phyloP scores from a whole-genome alignment of 345 rosid species.

The Moricandia arvensis region DNA sequence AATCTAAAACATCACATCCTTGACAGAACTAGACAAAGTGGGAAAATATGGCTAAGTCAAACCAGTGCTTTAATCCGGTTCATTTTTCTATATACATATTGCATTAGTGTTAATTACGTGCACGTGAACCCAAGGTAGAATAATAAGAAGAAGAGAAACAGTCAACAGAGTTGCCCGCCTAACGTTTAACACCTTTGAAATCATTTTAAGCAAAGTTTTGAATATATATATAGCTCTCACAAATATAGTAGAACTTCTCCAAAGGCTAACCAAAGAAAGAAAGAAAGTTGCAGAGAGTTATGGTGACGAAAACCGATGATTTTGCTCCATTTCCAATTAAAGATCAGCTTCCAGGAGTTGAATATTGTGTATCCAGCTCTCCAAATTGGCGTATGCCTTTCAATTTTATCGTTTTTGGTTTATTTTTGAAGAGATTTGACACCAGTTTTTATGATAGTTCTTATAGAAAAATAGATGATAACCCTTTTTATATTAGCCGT shows the following conservation, averaged over 20 bases:
- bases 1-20: conserved; percentile 3
- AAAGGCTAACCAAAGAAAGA: background rate
- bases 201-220: conserved; percentile 17
- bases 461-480: too few relatives aligned
- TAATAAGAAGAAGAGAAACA: background rate
- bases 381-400: conserved; percentile 71
- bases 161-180: conserved; percentile 42
- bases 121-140: conserved; percentile 27
- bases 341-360: conserved; percentile 88
- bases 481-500: background rate
- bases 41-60: conserved; percentile 2
- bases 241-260: background rate
- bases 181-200: conserved; percentile 22
- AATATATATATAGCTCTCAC: background rate
- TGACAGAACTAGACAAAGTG: background rate
- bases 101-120: conserved; percentile 28
- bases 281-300: conserved; percentile 19
- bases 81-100: background rate
- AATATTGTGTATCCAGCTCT: conserved; percentile 66
- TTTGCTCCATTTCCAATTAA: conserved; percentile 72
- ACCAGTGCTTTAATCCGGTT: conserved; percentile 10
- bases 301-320: conserved; percentile 60
- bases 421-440: background rate
- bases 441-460: background rate
- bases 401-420: background rate